phyloP scores from a whole-genome alignment of 2,329 filamentous ascomycete species.

The Colletotrichum cuscutae region DNA sequence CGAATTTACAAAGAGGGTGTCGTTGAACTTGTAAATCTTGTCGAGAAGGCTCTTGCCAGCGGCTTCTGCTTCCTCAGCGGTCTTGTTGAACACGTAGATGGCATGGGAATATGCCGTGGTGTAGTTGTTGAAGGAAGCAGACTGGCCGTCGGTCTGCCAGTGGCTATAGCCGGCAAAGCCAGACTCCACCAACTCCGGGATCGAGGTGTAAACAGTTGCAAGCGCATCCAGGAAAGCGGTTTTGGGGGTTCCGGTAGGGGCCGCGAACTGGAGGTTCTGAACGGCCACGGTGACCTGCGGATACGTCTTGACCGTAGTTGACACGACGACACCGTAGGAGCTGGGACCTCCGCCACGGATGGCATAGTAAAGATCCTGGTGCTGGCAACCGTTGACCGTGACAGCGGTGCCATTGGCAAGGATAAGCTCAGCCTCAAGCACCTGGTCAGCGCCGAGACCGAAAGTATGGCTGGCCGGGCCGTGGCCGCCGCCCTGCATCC shows the following conservation, averaged over 20 bases:
- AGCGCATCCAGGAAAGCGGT: conserved; percentile 40
- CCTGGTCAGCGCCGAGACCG: conserved; percentile 55
- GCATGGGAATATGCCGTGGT: conserved; percentile 43
- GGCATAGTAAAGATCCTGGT: conserved; percentile 50
- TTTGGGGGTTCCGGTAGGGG: conserved; percentile 38
- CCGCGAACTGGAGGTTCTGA: conserved; percentile 38
- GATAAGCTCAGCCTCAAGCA: conserved; percentile 53
- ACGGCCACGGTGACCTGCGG: conserved; percentile 46
- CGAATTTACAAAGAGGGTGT: conserved; percentile 37
- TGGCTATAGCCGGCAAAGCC: conserved; percentile 43
- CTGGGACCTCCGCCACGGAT: conserved; percentile 49
- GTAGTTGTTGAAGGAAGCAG: conserved; percentile 38
- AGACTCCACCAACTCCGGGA: conserved; percentile 43
- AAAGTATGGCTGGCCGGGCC: conserved; percentile 49
- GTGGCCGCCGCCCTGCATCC: conserved; percentile 53
- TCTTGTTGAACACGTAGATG: conserved; percentile 42
- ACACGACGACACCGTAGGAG: conserved; percentile 63
- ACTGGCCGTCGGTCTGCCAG: conserved; percentile 42
- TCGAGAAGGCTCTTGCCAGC: conserved; percentile 36
- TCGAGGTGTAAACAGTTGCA: conserved; percentile 43
- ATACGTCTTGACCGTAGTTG: conserved; percentile 63
- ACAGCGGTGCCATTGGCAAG: conserved; percentile 48
- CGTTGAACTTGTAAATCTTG: conserved; percentile 35
- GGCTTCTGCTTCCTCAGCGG: conserved; percentile 37
- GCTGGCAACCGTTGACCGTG: conserved; percentile 45